Base-by-base conservation (phyloP, 2,329 filamentous ascomycete species). In the Aspergillus flavus region DNA sequence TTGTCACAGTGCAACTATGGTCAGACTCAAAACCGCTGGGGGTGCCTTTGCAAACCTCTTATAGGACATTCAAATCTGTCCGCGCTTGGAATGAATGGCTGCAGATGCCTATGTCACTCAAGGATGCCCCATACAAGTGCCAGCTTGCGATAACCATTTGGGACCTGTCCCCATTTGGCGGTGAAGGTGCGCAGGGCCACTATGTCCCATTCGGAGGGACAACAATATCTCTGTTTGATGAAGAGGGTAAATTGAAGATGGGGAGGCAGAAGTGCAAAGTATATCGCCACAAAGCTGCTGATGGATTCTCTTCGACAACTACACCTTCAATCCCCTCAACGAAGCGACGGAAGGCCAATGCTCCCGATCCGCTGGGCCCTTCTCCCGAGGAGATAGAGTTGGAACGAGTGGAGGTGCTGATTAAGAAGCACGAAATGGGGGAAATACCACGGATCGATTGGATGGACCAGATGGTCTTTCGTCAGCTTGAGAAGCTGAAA, bases 341-440 rank as follows among this genome's bases (percentile, higher is more conserved):
- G 59, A 82, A 85, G 57, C 83, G 83, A 32, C 79, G 81, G 2
- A 83, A 80, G 61, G 85, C 83, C 46, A 82, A 81, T 6, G 80
- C 81, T 57, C 79, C 79, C 46, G 75, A 79, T 58, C 73, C 74
- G 1, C 78, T 84, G 1, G 80, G 84, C 2, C 76, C 81, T 0
- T 80, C 87, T n/a, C 88, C 91, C 62, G 90, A 90, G 69, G 88
- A 96, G 64, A 89, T 92, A 59, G 95, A 99, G 78, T 85, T 97
- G 65, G 93, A 97, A 71, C 86, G 95, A 21, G 86, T 99, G 69
- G 94, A 98, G 73, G 90, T 88, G 59, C 79, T 98, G 26, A 91
- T 99, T 75, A 99, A 99, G 80, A 96, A 97, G 79, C 95, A 98
- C 74, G 96, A 99, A 75, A 96, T 97, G 91, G 94, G 93, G 21